A percentile compares a stretch with the other conserved stretches of the same genome.
phyloP scores from a whole-genome alignment of 805 yeast species.

The Yarrowia sp. region DNA sequence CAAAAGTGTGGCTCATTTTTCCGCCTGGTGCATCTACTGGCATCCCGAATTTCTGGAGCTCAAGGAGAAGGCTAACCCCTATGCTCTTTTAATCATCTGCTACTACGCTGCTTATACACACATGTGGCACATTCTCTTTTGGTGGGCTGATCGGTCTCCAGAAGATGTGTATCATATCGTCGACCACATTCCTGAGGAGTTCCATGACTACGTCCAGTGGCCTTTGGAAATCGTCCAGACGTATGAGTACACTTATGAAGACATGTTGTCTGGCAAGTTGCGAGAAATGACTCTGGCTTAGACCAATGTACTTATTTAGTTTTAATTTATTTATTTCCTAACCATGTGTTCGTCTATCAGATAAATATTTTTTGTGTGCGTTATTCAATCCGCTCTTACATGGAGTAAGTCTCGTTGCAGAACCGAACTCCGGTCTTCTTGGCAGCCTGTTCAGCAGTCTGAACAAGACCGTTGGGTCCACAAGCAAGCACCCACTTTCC shows the following conservation, averaged over 20 bases:
- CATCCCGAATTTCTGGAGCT: background rate
- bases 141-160: background rate
- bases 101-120: slow-evolving; percentile 10
- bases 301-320: background rate
- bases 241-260: background rate
- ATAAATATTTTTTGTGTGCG: slow-evolving; percentile 2
- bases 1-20: background rate
- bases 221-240: slow-evolving; percentile 4
- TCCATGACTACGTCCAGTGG: slow-evolving; percentile 4
- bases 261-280: background rate
- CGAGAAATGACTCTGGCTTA: background rate
- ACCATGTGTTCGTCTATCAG: background rate
- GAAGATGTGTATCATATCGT: background rate
- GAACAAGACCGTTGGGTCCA: slow-evolving; percentile 74
- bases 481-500: slow-evolving; percentile 77
- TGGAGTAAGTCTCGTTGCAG: slow-evolving; percentile 32
- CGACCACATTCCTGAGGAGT: background rate
- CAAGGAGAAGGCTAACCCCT: background rate
- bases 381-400: slow-evolving; percentile 21
- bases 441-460: slow-evolving; percentile 75
- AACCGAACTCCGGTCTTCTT: slow-evolving; percentile 55
- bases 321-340: background rate
- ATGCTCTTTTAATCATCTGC: slow-evolving; percentile 1
- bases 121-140: slow-evolving; percentile 20
- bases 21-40: slow-evolving; percentile 20